These are phyloP conservation scores for Rhododendron griersonianum DNA, from an alignment of 148 eudicot genomes.

Conservation along the genomic window DNA sequence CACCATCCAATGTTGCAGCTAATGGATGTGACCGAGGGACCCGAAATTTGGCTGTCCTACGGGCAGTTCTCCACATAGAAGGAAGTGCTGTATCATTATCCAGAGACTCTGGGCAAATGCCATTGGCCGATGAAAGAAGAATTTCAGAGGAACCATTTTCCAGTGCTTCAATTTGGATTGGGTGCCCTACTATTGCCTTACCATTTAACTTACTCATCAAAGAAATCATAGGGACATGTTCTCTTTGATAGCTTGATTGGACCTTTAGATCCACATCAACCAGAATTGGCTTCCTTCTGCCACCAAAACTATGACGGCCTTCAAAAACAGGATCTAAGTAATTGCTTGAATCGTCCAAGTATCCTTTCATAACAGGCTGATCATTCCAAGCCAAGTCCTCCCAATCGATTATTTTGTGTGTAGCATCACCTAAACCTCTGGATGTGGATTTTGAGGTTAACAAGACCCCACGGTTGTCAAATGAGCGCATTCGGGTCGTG, in stretches of 20 bases:
- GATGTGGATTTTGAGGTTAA: conserved; percentile 28
- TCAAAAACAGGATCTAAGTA: conserved; percentile 37
- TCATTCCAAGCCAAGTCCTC: conserved; percentile 58
- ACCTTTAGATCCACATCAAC: conserved; percentile 83
- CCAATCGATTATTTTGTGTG: conserved; percentile 35
- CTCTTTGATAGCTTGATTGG: conserved; percentile 67
- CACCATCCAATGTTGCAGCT: conserved; percentile 37
- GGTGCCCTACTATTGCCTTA: conserved; percentile 91
- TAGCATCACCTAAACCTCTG: conserved; percentile 29
- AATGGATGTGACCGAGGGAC: conserved; percentile 58
- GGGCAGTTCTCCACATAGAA: conserved; percentile 71
- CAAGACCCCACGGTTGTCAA: conserved; percentile 32
- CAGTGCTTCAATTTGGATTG: conserved; percentile 76
- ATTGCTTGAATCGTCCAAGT: conserved; percentile 53
- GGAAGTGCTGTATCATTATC: conserved; percentile 37
- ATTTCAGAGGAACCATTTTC: conserved; percentile 64
- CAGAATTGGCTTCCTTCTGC: conserved; percentile 39
- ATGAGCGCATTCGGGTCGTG: conserved; percentile 25
- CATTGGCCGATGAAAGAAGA: conserved; percentile 35
- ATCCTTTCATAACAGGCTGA: conserved; percentile 39
- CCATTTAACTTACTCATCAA: conserved; percentile 89
- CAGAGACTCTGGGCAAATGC: conserved; percentile 15
- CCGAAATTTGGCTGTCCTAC: conserved; percentile 69
- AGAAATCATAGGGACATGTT: conserved; percentile 91
- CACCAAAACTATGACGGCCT: conserved; percentile 31